phyloP scores from a whole-genome alignment of 192 early-diverging fungal species.

The Entomortierella chlamydospora region DNA sequence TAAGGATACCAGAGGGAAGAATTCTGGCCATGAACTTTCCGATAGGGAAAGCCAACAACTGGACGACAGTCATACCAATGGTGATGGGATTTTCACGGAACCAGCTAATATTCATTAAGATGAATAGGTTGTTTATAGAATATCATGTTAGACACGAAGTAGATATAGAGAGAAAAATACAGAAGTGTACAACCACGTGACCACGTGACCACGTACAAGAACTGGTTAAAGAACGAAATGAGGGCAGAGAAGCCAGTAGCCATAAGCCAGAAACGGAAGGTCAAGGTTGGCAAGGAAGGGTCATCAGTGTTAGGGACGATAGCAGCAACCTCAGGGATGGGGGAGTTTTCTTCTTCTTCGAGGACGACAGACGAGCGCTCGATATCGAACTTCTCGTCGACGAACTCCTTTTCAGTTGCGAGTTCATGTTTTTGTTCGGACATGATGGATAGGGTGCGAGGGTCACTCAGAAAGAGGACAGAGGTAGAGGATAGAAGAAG shows the following conservation, averaged over 20 bases:
- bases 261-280: slow-evolving; percentile 63
- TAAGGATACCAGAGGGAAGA: slow-evolving; percentile 67
- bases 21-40: slow-evolving; percentile 50
- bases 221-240: slow-evolving; percentile 57
- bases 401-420: slow-evolving; percentile 20
- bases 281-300: slow-evolving; percentile 57
- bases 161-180: no score
- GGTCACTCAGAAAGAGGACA: no score
- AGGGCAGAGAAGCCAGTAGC: slow-evolving; percentile 52
- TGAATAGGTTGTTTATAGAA: no score
- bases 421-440: slow-evolving; percentile 30
- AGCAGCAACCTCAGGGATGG: slow-evolving; percentile 47
- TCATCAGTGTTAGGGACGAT: slow-evolving; percentile 58
- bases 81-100: slow-evolving; percentile 41
- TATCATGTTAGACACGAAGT: no score
- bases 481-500: no score
- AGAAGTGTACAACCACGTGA: no score
- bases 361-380: slow-evolving; percentile 33
- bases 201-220: slow-evolving; percentile 43
- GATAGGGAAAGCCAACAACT: slow-evolving; percentile 45
- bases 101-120: slow-evolving; percentile 8
- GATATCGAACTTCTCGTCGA: slow-evolving; percentile 35
- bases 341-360: slow-evolving; percentile 49
- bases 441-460: no score
- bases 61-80: slow-evolving; percentile 34